Evolutionary conservation across 2,329 filamentous ascomycete genomes (phyloP).

Genomic region (Berkeleyomyces basicola): DNA sequence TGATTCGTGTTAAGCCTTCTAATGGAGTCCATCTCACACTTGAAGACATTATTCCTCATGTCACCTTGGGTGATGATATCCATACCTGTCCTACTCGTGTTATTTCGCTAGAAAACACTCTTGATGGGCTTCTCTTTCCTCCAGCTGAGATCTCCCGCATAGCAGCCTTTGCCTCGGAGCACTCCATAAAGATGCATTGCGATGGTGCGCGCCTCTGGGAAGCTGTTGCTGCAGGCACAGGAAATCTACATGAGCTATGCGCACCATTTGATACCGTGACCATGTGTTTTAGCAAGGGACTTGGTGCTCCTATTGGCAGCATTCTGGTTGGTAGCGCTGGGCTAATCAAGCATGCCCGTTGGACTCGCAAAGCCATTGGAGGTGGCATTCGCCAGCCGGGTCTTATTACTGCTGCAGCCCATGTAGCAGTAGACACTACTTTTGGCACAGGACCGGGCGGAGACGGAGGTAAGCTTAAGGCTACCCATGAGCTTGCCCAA

Average conservation of each 20-base stretch:
- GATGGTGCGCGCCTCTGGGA: slow-evolving; percentile 76
- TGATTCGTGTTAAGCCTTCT: slow-evolving; percentile 47
- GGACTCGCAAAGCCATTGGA: slow-evolving; percentile 50
- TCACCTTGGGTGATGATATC: slow-evolving; percentile 50
- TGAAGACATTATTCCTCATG: slow-evolving; percentile 54
- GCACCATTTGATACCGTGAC: slow-evolving; percentile 56
- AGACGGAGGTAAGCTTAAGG: slow-evolving; percentile 38
- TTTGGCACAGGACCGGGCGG: slow-evolving; percentile 25
- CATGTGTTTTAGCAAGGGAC: slow-evolving; percentile 67
- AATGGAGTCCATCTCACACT: slow-evolving; percentile 62
- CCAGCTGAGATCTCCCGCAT: slow-evolving; percentile 55
- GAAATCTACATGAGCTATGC: slow-evolving; percentile 49
- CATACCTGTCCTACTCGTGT: slow-evolving; percentile 67
- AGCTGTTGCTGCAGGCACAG: slow-evolving; percentile 54
- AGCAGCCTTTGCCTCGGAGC: slow-evolving; percentile 45
- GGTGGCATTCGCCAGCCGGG: slow-evolving; percentile 60
- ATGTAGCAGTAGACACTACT: slow-evolving; percentile 43
- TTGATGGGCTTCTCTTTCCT: slow-evolving; percentile 64
- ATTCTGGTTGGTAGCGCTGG: slow-evolving; percentile 42
- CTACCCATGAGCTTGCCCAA: slow-evolving; percentile 46
- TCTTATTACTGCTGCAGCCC: slow-evolving; percentile 53
- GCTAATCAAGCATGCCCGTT: slow-evolving; percentile 25
- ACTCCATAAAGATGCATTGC: slow-evolving; percentile 54
- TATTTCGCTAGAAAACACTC: slow-evolving; percentile 73
- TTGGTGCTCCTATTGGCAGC: slow-evolving; percentile 66